These are phyloP conservation scores for Aspergillus ochraceus DNA, from an alignment of 2,329 filamentous ascomycete genomes.

Conservation along the genomic window DNA sequence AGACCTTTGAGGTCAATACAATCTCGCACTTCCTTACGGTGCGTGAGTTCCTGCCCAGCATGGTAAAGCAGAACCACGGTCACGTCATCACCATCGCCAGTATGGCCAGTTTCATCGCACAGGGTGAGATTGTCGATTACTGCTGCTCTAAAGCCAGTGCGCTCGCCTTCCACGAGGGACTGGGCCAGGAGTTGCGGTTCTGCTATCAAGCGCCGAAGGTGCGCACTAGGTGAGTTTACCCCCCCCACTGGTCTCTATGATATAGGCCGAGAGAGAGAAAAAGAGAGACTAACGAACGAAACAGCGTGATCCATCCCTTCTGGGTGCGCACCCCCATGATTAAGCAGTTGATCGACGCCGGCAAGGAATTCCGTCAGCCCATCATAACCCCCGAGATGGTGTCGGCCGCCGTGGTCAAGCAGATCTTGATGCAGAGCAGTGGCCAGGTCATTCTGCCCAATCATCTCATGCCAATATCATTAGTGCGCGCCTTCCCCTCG, in stretches of 20 bases:
- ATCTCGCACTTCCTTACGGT: constrained; percentile 53
- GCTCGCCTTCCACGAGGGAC: constrained; percentile 54
- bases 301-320: constrained; percentile 35
- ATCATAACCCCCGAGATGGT: constrained; percentile 42
- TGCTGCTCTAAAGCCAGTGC: constrained; percentile 53
- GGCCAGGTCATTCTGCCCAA: constrained; percentile 51
- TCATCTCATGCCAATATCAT: constrained; percentile 26
- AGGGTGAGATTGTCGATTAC: constrained; percentile 55
- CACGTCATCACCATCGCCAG: constrained; percentile 59
- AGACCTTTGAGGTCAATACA: constrained; percentile 55
- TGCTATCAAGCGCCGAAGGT: constrained; percentile 40
- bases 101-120: constrained; percentile 50
- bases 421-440: constrained; percentile 51
- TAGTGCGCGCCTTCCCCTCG: constrained; percentile 38
- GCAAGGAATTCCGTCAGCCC: constrained; percentile 32
- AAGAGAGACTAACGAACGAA: constrained; percentile 3
- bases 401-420: constrained; percentile 50
- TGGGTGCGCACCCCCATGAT: constrained; percentile 54
- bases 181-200: constrained; percentile 38
- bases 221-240: constrained; percentile 34
- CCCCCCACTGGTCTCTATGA: neutral
- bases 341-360: constrained; percentile 34
- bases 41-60: constrained; percentile 53
- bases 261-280: neutral
- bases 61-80: constrained; percentile 54